Evolutionary conservation across 2,329 filamentous ascomycete species (phyloP), one percentile per base, ranked within the genome.

Genomic region (Trichoderma endophyticum): DNA sequence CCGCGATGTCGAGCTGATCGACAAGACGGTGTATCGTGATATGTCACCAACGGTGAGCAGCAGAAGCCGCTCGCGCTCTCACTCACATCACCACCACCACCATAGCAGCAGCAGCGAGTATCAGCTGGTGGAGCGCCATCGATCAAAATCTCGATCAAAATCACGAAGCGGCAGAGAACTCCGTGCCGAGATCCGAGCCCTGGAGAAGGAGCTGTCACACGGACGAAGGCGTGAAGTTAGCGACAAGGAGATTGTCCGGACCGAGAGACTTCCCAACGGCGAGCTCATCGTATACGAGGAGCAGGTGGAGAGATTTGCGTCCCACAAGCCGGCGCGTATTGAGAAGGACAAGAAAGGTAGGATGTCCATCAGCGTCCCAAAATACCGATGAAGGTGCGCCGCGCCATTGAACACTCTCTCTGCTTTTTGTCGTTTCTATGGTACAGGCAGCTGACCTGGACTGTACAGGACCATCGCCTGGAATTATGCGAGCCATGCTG

Each of bases 341-440:
- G 92, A 94, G 84, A 94, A 92, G 86, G 94, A 98, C 84, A 92
- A 92, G 86, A 96, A 93, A 94, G 94, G 95, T 97, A 96, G 91
- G 92, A 91, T 96, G 90, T 89, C 91, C 86, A 90, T 95, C 84
- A 93, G 92, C 85, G 88, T 93, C 82, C 92, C 92, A 79, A 90
- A 90, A 84, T 87, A 90, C 82, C 88, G 85, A 83, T 87, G 83
- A 86, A 86, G 84, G 85, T 86, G 83, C 81, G 86, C 81, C 77
- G 77, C 65, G 48, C 48, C 48, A 54, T 59, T 39, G 32, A 36
- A 7, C 4, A 43, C 3, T 54, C 24, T 60, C 28, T 48, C 54
- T 68, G 32, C 11, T n/a, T 39, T 51, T 69, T 61, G 70, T 69
- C 73, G 56, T 67, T 39, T 65, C 68, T 71, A 73, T 60, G 71